Evolutionary conservation across 495 filamentous ascomycete species (phyloP), one percentile per base, ranked within the genome.

Genomic region (Penicillium simplicissimum): DNA sequence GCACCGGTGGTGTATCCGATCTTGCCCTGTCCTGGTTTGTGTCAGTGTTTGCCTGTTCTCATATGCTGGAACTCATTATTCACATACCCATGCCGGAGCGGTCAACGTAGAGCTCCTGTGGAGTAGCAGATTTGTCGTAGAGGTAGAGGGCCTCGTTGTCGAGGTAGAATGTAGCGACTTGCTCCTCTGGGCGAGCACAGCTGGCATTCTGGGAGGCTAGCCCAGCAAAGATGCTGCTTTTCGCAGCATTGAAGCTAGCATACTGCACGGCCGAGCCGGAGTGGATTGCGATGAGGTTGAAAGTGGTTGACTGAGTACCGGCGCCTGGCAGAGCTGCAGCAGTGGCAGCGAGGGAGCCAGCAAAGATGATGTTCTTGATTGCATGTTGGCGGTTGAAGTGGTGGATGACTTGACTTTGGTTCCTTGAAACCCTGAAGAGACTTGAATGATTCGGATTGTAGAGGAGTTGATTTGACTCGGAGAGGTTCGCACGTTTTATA

Each of bases 31-130:
- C 79, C 81, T 77, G 51, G 54, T 6, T 33, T 4, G 19, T 15
- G 8, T 55, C 63, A 66, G 59, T n/a, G 17, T 52, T 3, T 11
- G 28, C 37, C 14, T 1, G 15, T 1, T 25, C 3, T 11, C 14
- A 45, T 17, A 17, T 25, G 8, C 38, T 8, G 4, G 21, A 35
- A 28, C 15, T 4, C 10, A n/a, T 48, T 17, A 1, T 34, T 10
- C 11, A 53, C 65, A n/a, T 70, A 73, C 73, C 73, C 81, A 84
- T 84, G 64, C 81, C 81, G 43, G 81, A 84, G 51, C 79, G 79
- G 60, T 85, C 82, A 38, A 78, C 80, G 55, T 68, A 81, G 58
- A 83, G 62, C 67, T 80, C 70, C 69, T 84, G 81, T n/a, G 74
- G 64, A 45, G 71, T 70, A 21, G 68, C 73, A 31, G 72, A 70